Evolutionary conservation across 495 filamentous ascomycete species (phyloP).

Genomic region (Trichoderma orchidacearum): DNA sequence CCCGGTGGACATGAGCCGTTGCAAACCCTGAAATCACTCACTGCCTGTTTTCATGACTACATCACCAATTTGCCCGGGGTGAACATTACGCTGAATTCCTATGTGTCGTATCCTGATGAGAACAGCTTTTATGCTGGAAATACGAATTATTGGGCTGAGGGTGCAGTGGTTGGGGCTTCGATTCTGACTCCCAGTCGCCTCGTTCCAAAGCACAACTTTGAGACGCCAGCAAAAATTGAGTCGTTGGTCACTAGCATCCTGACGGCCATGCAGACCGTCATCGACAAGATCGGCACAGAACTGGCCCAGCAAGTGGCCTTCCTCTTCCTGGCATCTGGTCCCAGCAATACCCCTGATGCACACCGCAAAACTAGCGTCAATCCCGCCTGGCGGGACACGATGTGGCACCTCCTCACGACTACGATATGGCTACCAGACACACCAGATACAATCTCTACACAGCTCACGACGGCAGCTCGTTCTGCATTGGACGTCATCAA

Average conservation of each 20-base stretch:
- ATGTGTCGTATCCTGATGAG: not conserved
- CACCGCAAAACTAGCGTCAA: conserved; percentile 16
- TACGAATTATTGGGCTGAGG: not conserved
- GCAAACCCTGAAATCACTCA: not conserved
- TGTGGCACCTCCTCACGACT: conserved; percentile 26
- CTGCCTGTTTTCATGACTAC: not conserved
- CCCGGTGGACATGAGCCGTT: not conserved
- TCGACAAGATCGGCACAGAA: not conserved
- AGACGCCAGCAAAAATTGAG: not conserved
- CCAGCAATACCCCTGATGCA: not conserved
- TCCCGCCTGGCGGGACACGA: conserved; percentile 39
- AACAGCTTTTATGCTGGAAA: not conserved
- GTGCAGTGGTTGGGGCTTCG: not conserved
- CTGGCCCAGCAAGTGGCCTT: not conserved
- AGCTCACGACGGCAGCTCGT: conserved; percentile 3
- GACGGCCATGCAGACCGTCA: not conserved
- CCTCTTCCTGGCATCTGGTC: not conserved
- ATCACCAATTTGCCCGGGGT: not conserved
- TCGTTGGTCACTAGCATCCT: not conserved
- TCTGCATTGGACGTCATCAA: conserved; percentile 12
- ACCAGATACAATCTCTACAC: conserved; percentile 6
- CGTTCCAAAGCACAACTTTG: not conserved
- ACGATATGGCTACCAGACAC: conserved; percentile 9
- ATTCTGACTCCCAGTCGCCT: not conserved
- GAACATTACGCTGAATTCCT: not conserved